Base-by-base conservation (phyloP, 345 rosid genomes). In the Citrus australasica region DNA sequence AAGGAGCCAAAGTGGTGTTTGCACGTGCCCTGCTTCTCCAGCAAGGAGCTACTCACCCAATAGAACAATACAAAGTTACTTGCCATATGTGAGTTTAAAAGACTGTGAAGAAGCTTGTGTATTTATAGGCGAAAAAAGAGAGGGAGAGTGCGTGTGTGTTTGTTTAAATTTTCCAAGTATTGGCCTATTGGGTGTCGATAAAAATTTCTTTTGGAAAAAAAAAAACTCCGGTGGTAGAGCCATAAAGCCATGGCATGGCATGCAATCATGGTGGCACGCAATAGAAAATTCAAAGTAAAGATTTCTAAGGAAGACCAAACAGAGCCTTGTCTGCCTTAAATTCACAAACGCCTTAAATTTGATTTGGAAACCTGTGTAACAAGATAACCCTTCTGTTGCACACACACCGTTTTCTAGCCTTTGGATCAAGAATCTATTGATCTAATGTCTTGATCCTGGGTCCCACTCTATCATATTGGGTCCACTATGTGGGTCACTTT, bases 1-100 rank as follows among this genome's bases (percentile, higher is more conserved):
- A 59, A 40, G 56, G 69, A 63, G 33, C 68, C 11, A 13, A 19
- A 35, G 32, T 8, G 27, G 19, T 38, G 63, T 73, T 81, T 92
- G 99, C 99, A 95, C 99, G 99, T 95, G 99, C 98, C 98, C 99
- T 92, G 98, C 99, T 95, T 95, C 99, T 95, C 99, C 99, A 95
- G 61, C 98, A 79, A 79, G 94, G 83, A 93, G 83, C 80, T 81
- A 66, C 91, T 77, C 91, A 78, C 87, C 93, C 82, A 30, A n/a
- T 21, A 8, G 27, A 60, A 65, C 67, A 67, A 33, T 67, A n/a
- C 33, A n/a, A 6, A 6, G 25, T 9, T 24, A 17, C 48, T 67
- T 40, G 53, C 13, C 24, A 25, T 6, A 16, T 55, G 53, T 13
- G 25, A 28, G 55, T 53, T 58, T 35, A 46, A 63, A 67, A 37